Conservation (phyloP, 1,139 yeast genomes). For the Taphrina pruni region DNA sequence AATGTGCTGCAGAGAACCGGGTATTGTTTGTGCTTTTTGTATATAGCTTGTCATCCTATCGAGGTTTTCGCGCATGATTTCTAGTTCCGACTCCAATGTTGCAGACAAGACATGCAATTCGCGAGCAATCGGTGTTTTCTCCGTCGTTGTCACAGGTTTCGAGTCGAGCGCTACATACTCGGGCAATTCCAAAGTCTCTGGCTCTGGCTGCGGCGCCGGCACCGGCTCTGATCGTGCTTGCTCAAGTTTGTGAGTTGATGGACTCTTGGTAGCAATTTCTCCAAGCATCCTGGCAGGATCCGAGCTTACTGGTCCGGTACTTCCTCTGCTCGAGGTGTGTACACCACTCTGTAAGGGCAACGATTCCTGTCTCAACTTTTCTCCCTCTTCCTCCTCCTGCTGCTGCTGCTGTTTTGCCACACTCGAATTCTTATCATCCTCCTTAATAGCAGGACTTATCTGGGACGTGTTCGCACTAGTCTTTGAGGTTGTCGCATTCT, state of each 20-base stretch:
- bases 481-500: too few species aligned
- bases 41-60: neutral
- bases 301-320: neutral
- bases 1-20: slow-evolving; percentile 1
- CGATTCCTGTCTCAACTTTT: neutral
- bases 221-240: too few species aligned
- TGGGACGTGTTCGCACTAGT: too few species aligned
- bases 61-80: slow-evolving; percentile 31
- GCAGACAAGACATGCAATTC: slow-evolving; percentile 9
- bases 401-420: too few species aligned
- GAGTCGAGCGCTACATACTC: neutral
- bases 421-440: too few species aligned
- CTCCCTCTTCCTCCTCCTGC: too few species aligned
- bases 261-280: neutral
- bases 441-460: too few species aligned
- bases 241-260: neutral
- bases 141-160: neutral
- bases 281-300: neutral
- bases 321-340: too few species aligned
- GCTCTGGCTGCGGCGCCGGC: neutral
- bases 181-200: slow-evolving; percentile 2
- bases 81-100: slow-evolving; percentile 27
- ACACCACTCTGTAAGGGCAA: neutral
- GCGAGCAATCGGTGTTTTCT: slow-evolving; percentile 1
- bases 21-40: neutral